Evolutionary conservation across 192 early-diverging fungal species (phyloP).

Genomic region (Dimargaris verticillata): DNA sequence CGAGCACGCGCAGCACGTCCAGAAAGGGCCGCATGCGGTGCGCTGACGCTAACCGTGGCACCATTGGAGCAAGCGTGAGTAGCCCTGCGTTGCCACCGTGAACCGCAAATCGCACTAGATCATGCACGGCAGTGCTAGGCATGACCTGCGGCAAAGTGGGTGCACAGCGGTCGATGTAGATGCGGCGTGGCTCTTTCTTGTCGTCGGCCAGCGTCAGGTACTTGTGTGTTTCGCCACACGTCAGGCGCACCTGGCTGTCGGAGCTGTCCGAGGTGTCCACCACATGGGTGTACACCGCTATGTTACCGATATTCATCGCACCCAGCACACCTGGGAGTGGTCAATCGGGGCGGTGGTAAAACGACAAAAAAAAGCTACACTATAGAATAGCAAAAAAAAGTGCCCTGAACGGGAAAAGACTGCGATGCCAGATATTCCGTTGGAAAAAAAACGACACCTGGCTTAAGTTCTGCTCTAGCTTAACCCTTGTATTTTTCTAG

Average conservation of each 20-base stretch:
- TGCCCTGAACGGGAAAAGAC: too few relatives aligned
- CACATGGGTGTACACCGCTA: constrained; percentile 4
- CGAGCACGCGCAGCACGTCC: background rate
- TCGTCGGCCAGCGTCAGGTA: background rate
- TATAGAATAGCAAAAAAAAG: too few relatives aligned
- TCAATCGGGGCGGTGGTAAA: too few relatives aligned
- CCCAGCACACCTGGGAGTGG: background rate
- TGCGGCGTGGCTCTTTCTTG: background rate
- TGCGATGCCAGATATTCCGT: too few relatives aligned
- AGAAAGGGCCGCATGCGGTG: background rate
- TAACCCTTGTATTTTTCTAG: too few relatives aligned
- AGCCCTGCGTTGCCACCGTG: constrained; percentile 5
- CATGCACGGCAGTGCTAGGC: background rate
- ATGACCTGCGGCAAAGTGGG: background rate
- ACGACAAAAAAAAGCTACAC: too few relatives aligned
- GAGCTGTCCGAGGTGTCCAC: background rate
- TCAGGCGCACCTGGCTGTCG: background rate
- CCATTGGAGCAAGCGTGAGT: background rate
- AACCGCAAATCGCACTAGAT: background rate
- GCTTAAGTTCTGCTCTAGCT: too few relatives aligned
- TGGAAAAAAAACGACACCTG: too few relatives aligned
- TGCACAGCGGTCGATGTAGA: constrained; percentile 2
- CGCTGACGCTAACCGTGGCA: background rate
- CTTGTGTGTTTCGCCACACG: constrained; percentile 1
- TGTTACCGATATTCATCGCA: background rate